Conservation (phyloP, 306 rosid species). For the Trichosanthes truncata region DNA sequence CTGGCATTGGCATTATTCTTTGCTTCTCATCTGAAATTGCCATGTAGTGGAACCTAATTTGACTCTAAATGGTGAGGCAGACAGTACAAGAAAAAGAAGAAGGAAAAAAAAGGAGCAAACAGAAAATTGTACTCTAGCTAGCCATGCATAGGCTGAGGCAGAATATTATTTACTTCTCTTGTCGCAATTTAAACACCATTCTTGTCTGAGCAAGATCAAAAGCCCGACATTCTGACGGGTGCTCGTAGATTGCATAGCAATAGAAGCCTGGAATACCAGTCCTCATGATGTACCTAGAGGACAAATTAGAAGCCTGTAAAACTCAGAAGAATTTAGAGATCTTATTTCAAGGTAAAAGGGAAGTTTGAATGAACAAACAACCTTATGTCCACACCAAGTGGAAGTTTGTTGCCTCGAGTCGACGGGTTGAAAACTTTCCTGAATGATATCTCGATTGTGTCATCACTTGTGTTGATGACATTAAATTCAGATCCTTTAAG, state of each 20-base stretch:
- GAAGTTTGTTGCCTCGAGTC: slow-evolving; percentile 12
- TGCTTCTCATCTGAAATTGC: slow-evolving; percentile 42
- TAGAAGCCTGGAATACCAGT: slow-evolving; percentile 35
- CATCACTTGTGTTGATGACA: slow-evolving; percentile 20
- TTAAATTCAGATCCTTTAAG: slow-evolving; percentile 26
- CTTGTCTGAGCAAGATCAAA: slow-evolving; percentile 43
- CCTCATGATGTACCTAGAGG: slow-evolving; percentile 28
- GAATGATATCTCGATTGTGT: slow-evolving; percentile 27
- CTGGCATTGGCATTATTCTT: slow-evolving; percentile 42
- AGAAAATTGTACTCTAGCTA: neutral
- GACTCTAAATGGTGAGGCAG: slow-evolving; percentile 1
- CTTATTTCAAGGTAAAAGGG: neutral
- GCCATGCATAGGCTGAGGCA: neutral
- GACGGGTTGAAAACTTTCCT: slow-evolving; percentile 15
- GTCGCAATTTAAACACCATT: slow-evolving; percentile 30
- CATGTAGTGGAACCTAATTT: slow-evolving; percentile 33
- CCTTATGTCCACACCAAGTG: slow-evolving; percentile 35
- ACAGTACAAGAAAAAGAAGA: neutral
- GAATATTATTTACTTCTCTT: slow-evolving; percentile 22
- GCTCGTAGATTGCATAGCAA: slow-evolving; percentile 32
- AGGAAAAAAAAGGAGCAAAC: neutral
- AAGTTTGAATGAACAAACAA: neutral
- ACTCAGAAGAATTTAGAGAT: slow-evolving; percentile 7
- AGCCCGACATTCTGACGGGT: slow-evolving; percentile 20
- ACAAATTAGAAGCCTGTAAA: slow-evolving; percentile 22